Conservation (phyloP, 2,329 filamentous ascomycete species). For the Dryadomyces sulphureus region DNA sequence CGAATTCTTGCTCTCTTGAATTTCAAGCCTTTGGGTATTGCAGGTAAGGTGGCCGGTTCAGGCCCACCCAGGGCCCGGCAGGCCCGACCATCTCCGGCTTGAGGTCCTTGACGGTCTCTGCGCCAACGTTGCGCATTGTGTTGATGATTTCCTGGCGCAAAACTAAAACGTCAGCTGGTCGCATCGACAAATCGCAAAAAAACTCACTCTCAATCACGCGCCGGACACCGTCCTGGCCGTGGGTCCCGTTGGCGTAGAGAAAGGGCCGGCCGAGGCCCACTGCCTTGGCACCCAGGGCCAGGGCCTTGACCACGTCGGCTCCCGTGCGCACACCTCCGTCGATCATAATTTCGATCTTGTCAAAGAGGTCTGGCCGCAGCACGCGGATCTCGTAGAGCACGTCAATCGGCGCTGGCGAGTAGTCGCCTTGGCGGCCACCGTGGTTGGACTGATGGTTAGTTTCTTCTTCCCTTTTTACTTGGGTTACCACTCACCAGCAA, state of each 20-base stretch:
- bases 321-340: slow-evolving; percentile 41
- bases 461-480: neutral
- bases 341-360: slow-evolving; percentile 35
- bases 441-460: slow-evolving; percentile 18
- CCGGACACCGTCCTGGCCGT: slow-evolving; percentile 5
- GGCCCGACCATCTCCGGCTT: slow-evolving; percentile 6
- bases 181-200: neutral
- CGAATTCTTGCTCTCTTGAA: neutral
- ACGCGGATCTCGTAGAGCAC: slow-evolving; percentile 26
- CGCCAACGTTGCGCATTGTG: slow-evolving; percentile 9
- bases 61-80: slow-evolving; percentile 3
- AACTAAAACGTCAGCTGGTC: neutral
- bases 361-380: slow-evolving; percentile 25
- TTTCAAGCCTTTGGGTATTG: neutral
- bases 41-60: slow-evolving; percentile 1
- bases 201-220: slow-evolving; percentile 6
- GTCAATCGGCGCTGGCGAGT: slow-evolving; percentile 29
- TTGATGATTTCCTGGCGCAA: slow-evolving; percentile 6
- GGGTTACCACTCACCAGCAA: slow-evolving; percentile 25
- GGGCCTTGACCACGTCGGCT: slow-evolving; percentile 22
- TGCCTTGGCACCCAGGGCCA: slow-evolving; percentile 9
- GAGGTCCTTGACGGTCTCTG: slow-evolving; percentile 3
- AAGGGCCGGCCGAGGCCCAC: slow-evolving; percentile 9
- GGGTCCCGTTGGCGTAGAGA: slow-evolving; percentile 8
- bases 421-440: slow-evolving; percentile 31